Evolutionary conservation across 257 asterid species (phyloP).

Genomic region (Solanum pennellii): DNA sequence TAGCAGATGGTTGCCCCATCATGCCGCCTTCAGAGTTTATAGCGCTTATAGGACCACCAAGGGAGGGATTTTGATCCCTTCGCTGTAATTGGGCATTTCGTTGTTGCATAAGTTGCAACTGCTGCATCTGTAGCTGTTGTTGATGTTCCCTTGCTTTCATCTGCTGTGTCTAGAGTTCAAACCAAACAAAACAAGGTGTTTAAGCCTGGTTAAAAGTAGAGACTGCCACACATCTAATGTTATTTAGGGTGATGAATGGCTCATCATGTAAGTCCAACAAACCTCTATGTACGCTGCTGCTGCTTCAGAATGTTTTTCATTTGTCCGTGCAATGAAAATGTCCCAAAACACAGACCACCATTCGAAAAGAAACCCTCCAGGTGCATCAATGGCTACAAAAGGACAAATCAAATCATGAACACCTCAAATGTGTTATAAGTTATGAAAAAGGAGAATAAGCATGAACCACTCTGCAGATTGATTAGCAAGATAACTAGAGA

Average conservation of each 20-base stretch:
- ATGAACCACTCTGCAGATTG: neutral
- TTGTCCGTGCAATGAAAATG: slow-evolving; percentile 94
- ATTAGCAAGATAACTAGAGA: neutral
- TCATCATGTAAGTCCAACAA: slow-evolving; percentile 3
- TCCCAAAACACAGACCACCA: slow-evolving; percentile 99
- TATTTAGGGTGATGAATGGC: neutral
- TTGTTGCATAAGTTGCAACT: slow-evolving; percentile 91
- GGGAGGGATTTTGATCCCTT: slow-evolving; percentile 89
- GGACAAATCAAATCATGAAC: neutral
- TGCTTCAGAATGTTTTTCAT: slow-evolving; percentile 96
- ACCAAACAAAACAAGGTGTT: neutral
- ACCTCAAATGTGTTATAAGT: neutral
- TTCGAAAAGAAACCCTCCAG: slow-evolving; percentile 97
- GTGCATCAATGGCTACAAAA: slow-evolving; percentile 91
- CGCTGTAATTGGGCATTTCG: slow-evolving; percentile 82
- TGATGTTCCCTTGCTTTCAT: slow-evolving; percentile 93
- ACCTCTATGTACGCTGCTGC: slow-evolving; percentile 99
- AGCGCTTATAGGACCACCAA: slow-evolving; percentile 75
- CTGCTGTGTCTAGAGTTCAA: slow-evolving; percentile 70
- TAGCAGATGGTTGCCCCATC: slow-evolving; percentile 95
- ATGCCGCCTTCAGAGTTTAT: slow-evolving; percentile 81
- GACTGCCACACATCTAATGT: neutral
- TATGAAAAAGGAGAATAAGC: neutral
- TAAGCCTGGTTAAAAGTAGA: neutral
- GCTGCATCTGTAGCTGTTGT: slow-evolving; percentile 91